Evolutionary conservation across 1,284 basidiomycete genomes (phyloP), one percentile per base, ranked within the genome.

Genomic region (Rhodotorula sp.): DNA sequence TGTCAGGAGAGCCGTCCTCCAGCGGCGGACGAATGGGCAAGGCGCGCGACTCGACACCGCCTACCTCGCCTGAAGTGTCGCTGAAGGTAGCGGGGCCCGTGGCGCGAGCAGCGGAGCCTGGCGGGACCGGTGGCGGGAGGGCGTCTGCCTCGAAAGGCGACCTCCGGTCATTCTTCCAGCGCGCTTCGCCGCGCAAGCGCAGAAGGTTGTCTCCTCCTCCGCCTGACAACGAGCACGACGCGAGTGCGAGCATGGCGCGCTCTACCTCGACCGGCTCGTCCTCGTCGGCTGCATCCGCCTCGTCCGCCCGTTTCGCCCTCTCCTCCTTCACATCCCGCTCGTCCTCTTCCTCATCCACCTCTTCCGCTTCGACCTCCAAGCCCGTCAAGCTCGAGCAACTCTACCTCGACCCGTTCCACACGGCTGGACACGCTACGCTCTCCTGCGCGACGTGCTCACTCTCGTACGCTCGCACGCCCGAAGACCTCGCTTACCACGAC

Each of bases 361-460:
- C 52, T 74, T 79, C 65, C 68, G 78, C 21, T 78, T 78, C 0
- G 62, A 78, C 19, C 68, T 13, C 10, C 45, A 64, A 64, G n/a
- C 50, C 44, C 16, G 45, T 25, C 34, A 70, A 61, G 58, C 64
- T 72, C 23, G 68, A 74, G 48, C 75, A 76, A 34, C 68, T 76
- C 49, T 76, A 70, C 66, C 72, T 76, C 44, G 75, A 76, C 57
- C 75, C 75, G n/a, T 76, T 70, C 71, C 50, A 66, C 17, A 67
- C 66, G 1, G 54, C 66, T 0, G 75, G 75, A 2, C 68, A 66
- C 44, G 64, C 70, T 42, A 77, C 72, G 16, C 59, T 77, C 27
- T 72, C 72, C 10, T 85, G 84, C 75, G 49, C 72, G 9, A 77
- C 79, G 34, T 85, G 84, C 71, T 73, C 74, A 9, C 82, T 84